Percentiles rank a stretch among this genome's conserved stretches.
These are phyloP conservation scores for Emmonsia crescens DNA, from an alignment of 2,329 filamentous ascomycete genomes.

Conservation along the genomic window DNA sequence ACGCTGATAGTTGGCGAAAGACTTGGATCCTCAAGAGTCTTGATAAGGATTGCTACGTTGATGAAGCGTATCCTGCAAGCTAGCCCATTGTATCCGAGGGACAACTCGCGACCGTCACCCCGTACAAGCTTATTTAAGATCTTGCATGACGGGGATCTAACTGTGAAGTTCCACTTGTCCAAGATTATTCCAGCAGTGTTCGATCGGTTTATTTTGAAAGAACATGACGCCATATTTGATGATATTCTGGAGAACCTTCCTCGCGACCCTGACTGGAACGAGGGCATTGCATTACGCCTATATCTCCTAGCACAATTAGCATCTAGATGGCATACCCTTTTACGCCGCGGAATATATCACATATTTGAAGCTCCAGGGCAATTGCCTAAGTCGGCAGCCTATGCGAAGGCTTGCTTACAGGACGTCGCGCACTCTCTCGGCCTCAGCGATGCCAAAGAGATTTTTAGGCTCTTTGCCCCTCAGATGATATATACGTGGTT, in stretches of 20 bases:
- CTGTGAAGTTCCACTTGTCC: slow-evolving; percentile 66
- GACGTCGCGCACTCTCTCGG: slow-evolving; percentile 55
- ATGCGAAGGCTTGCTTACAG: slow-evolving; percentile 62
- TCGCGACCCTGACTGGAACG: slow-evolving; percentile 55
- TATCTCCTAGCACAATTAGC: slow-evolving; percentile 66
- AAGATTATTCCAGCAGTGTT: slow-evolving; percentile 64
- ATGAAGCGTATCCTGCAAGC: slow-evolving; percentile 58
- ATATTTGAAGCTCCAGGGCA: slow-evolving; percentile 84
- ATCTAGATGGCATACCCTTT: slow-evolving; percentile 71
- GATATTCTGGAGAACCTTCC: slow-evolving; percentile 77
- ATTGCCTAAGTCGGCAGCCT: slow-evolving; percentile 51
- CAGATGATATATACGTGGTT: slow-evolving; percentile 91
- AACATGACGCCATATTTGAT: slow-evolving; percentile 74
- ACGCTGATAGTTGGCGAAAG: slow-evolving; percentile 56
- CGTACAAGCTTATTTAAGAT: slow-evolving; percentile 66
- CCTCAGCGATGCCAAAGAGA: slow-evolving; percentile 53
- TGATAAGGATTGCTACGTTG: slow-evolving; percentile 56
- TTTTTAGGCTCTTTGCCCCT: slow-evolving; percentile 77
- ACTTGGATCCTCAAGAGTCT: slow-evolving; percentile 57
- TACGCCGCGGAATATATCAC: slow-evolving; percentile 80
- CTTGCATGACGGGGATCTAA: slow-evolving; percentile 53
- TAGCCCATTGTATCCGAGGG: slow-evolving; percentile 56
- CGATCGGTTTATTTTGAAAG: slow-evolving; percentile 64
- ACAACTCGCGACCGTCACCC: slow-evolving; percentile 49
- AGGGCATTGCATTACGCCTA: slow-evolving; percentile 78